A percentile compares a stretch with the other conserved stretches of the same genome.
These are phyloP conservation scores for Selaginella tamariscina DNA, from an alignment of 75 land plant genomes.

Conservation along the genomic window DNA sequence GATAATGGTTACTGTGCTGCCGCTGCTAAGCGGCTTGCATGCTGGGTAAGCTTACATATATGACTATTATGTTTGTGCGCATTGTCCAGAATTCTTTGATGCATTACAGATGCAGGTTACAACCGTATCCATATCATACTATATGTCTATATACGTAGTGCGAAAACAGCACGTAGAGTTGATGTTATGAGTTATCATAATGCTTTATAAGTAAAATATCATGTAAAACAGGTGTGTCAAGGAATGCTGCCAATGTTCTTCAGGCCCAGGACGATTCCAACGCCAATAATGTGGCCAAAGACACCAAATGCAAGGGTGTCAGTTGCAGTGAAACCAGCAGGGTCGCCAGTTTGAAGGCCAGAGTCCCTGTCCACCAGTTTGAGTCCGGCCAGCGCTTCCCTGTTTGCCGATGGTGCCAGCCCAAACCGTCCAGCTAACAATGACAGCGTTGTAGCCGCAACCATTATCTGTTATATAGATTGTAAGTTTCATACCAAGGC, in stretches of 20 bases:
- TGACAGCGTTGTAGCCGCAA: conserved; percentile 60
- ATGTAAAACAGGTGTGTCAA: too few relatives aligned
- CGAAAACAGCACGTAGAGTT: too few relatives aligned
- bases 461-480: conserved; percentile 57
- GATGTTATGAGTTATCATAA: too few relatives aligned
- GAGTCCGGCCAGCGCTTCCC: conserved; percentile 67
- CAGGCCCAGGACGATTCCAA: conserved; percentile 87
- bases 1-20: conserved; percentile 71
- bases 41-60: conserved; percentile 54
- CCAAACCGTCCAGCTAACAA: conserved; percentile 91
- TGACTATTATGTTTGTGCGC: not conserved
- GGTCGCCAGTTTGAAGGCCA: conserved; percentile 93
- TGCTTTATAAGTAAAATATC: too few relatives aligned
- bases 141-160: too few relatives aligned
- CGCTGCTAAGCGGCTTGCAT: conserved; percentile 88
- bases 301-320: conserved; percentile 81
- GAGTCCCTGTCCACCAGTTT: conserved; percentile 83
- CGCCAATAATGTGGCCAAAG: conserved; percentile 82
- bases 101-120: too few relatives aligned
- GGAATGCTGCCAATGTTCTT: conserved; percentile 43
- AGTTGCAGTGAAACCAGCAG: conserved; percentile 85
- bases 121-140: too few relatives aligned
- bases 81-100: not conserved
- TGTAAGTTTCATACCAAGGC: too few relatives aligned
- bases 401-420: conserved; percentile 87